Conservation (phyloP, 768 basidiomycete species). For the Boletellus ananiceps region DNA sequence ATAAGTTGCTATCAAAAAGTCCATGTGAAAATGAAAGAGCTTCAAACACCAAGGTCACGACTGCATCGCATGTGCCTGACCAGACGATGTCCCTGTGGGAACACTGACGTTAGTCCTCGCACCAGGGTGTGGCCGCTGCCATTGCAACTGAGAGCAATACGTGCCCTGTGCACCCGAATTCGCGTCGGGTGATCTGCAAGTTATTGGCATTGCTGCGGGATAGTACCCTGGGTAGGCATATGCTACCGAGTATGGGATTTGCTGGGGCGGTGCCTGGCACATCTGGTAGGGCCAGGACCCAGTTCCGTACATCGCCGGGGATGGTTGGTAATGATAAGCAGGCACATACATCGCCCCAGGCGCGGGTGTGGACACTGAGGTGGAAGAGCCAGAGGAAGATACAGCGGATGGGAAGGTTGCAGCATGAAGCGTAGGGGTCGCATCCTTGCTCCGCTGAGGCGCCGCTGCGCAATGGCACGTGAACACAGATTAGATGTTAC, state of each 20-base stretch:
- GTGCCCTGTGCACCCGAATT: slow-evolving; percentile 20
- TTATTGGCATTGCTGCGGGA: slow-evolving; percentile 10
- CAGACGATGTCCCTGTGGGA: slow-evolving; percentile 23
- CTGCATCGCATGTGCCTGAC: slow-evolving; percentile 10
- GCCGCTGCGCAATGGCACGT: slow-evolving; percentile 12
- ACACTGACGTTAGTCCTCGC: slow-evolving; percentile 35
- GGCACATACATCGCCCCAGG: slow-evolving; percentile 20
- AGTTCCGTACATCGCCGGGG: slow-evolving; percentile 16
- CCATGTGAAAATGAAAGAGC: not conserved
- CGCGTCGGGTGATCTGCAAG: slow-evolving; percentile 13
- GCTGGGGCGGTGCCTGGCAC: slow-evolving; percentile 17
- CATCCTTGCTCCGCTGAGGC: slow-evolving; percentile 10
- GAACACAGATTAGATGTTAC: slow-evolving; percentile 6
- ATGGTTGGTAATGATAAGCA: slow-evolving; percentile 19
- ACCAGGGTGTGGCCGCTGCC: slow-evolving; percentile 35
- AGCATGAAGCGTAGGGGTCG: slow-evolving; percentile 18
- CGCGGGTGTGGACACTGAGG: slow-evolving; percentile 14
- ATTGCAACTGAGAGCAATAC: slow-evolving; percentile 28
- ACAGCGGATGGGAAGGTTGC: slow-evolving; percentile 22
- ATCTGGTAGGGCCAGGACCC: slow-evolving; percentile 34
- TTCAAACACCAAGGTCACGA: slow-evolving; percentile 4
- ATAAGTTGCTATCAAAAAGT: slow-evolving; percentile 11
- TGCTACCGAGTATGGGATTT: slow-evolving; percentile 18
- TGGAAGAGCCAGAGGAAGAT: slow-evolving; percentile 21
- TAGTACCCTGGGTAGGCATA: slow-evolving; percentile 24